Base-by-base conservation (phyloP, 352 stramenopile genomes). In the Phytophthora megakarya region DNA sequence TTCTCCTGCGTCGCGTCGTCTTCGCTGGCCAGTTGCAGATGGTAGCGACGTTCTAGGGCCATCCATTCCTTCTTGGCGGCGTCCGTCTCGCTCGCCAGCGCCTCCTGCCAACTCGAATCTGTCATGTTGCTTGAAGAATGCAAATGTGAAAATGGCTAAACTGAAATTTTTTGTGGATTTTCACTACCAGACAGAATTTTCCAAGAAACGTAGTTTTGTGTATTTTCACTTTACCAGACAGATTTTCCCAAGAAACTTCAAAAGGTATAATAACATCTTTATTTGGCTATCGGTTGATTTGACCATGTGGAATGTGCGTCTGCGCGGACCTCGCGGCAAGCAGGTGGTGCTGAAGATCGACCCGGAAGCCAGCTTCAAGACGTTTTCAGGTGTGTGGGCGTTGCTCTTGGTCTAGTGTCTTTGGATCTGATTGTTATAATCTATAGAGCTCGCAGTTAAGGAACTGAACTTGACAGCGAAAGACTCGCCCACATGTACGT, bases 21-120 rank as follows among this genome's bases (percentile, higher is more conserved):
- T 25, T 67, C 35, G 2, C 23, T 28, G 19, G 72, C 39, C 19
- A 73, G 52, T 30, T 81, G 62, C 26, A 80, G 58, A 43, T 90
- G 71, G 64, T 93, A 91, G 42, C 80, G 80, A 4, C 82, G 76
- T 67, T 89, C 68, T 13, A 93, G 59, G 16, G 78, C 77, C 66
- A 88, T 74, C 67, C 82, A 88, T 52, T 93, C 84, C 57, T 84
- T 81, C 58, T 70, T 67, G 16, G 57, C 64, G 22, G 61, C 59
- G 54, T 86, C 63, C 45, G 73, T 64, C 45, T 71, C 58, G 62
- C 56, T 60, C 42, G 64, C 73, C 30, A 78, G 47, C 23, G 61
- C 38, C 10, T 66, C 28, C 59, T 72, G 69, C 73, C 73, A 80
- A 38, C 37, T 72, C 39, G 11, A 1, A 7, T 67, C 42, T 5